Evolutionary conservation across 768 basidiomycete species (phyloP).

Genomic region (Termitomyces eurrhizus): DNA sequence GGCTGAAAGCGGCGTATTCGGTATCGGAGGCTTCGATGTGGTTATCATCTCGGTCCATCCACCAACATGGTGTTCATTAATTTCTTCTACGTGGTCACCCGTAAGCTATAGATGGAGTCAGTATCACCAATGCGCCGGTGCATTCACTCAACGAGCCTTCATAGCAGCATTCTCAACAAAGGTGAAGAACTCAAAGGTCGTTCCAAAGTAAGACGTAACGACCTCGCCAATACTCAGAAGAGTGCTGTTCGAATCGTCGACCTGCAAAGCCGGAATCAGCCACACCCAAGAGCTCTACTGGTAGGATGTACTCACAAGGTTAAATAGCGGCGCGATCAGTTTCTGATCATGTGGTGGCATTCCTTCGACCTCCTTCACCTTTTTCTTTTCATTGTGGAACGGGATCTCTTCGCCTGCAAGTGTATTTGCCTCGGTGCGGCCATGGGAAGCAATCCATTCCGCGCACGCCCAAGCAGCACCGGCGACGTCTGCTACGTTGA

Average conservation of each 20-base stretch:
- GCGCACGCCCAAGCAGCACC: slow-evolving; percentile 74
- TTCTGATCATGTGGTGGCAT: slow-evolving; percentile 53
- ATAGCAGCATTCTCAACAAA: slow-evolving; percentile 62
- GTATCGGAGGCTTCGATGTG: slow-evolving; percentile 65
- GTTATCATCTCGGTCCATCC: slow-evolving; percentile 82
- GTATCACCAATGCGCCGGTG: neutral
- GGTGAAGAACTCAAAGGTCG: slow-evolving; percentile 78
- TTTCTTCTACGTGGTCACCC: slow-evolving; percentile 74
- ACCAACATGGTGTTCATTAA: slow-evolving; percentile 79
- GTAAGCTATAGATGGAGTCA: slow-evolving; percentile 42
- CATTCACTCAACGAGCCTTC: slow-evolving; percentile 42
- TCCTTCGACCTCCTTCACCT: slow-evolving; percentile 59
- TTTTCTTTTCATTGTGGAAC: slow-evolving; percentile 71
- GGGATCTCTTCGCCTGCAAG: slow-evolving; percentile 63
- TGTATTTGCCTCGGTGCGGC: slow-evolving; percentile 59
- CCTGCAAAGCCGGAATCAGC: slow-evolving; percentile 31
- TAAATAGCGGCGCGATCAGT: slow-evolving; percentile 75
- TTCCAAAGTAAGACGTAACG: slow-evolving; percentile 70
- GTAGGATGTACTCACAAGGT: slow-evolving; percentile 49
- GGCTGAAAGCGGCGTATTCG: slow-evolving; percentile 67
- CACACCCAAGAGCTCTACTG: neutral
- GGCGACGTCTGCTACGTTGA: slow-evolving; percentile 79
- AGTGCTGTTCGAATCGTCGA: slow-evolving; percentile 74
- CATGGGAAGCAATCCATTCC: slow-evolving; percentile 64
- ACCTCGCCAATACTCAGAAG: slow-evolving; percentile 61